phyloP scores from a whole-genome alignment of 2,329 filamentous ascomycete genomes.

The Fusarium buxicola region DNA sequence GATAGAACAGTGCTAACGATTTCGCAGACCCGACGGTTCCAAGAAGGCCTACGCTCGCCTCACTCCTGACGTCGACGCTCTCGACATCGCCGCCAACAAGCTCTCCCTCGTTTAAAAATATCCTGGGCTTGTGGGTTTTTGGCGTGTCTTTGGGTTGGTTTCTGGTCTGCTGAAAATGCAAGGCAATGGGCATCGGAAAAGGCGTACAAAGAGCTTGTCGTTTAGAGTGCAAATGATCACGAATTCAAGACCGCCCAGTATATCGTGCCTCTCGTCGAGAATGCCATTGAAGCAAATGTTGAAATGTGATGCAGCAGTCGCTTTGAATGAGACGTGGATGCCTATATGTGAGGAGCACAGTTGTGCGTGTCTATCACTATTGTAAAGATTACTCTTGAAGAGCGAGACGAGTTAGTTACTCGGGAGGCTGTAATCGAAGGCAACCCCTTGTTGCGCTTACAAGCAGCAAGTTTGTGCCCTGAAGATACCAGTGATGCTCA shows the following conservation, averaged over 20 bases:
- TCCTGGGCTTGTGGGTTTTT: constrained; percentile 50
- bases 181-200: constrained; percentile 53
- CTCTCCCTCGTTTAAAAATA: constrained; percentile 89
- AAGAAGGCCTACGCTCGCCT: constrained; percentile 99
- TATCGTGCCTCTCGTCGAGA: constrained; percentile 22
- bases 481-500: background rate
- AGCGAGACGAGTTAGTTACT: too few species aligned
- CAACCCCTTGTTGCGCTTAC: too few species aligned
- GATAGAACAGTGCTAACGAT: constrained; percentile 30
- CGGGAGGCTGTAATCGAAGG: background rate
- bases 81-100: constrained; percentile 99
- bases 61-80: constrained; percentile 95
- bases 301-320: background rate
- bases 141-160: constrained; percentile 47
- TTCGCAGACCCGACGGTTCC: constrained; percentile 83
- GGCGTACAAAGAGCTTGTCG: constrained; percentile 52
- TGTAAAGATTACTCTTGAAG: background rate
- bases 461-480: too few species aligned
- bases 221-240: constrained; percentile 52
- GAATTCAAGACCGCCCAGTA: constrained; percentile 49
- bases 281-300: background rate
- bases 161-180: constrained; percentile 55
- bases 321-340: background rate
- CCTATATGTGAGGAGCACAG: background rate
- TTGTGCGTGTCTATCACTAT: background rate